Percentiles rank a stretch among this genome's conserved stretches.
phyloP scores from a whole-genome alignment of 169 alveolate species.

The Perkinsus olseni region DNA sequence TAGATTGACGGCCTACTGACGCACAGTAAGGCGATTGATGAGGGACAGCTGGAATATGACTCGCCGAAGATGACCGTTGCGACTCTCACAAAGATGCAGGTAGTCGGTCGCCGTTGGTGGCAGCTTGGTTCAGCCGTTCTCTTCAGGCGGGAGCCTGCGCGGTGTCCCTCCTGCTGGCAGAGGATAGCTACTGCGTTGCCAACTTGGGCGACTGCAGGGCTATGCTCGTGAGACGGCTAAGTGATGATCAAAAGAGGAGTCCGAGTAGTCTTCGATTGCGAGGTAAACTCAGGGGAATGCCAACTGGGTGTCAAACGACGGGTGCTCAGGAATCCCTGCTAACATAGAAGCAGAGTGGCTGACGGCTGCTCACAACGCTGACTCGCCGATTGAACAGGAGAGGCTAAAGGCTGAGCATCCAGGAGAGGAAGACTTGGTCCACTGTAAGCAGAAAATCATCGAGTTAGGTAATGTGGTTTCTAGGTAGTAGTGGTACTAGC shows the following conservation, averaged over 20 bases:
- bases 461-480: not conserved
- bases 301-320: too few species aligned
- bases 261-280: not conserved
- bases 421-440: conserved; percentile 40
- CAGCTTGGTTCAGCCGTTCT: not conserved
- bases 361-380: conserved; percentile 33
- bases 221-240: not conserved
- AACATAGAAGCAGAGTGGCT: not conserved
- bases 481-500: not conserved
- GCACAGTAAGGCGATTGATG: not conserved
- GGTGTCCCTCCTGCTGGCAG: not conserved
- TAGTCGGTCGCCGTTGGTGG: not conserved
- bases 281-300: not conserved
- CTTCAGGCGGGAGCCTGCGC: conserved; percentile 10
- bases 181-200: not conserved
- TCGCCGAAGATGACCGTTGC: not conserved
- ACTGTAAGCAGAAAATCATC: conserved; percentile 7
- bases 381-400: conserved; percentile 33
- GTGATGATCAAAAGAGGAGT: not conserved
- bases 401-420: conserved; percentile 44
- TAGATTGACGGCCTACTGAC: not conserved
- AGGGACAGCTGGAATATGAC: not conserved
- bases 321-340: not conserved
- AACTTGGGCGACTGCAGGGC: conserved; percentile 9
- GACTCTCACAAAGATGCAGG: not conserved